Evolutionary conservation across 306 rosid species (phyloP), one percentile per base, ranked within the genome.

Genomic region (Mimosa pudica): DNA sequence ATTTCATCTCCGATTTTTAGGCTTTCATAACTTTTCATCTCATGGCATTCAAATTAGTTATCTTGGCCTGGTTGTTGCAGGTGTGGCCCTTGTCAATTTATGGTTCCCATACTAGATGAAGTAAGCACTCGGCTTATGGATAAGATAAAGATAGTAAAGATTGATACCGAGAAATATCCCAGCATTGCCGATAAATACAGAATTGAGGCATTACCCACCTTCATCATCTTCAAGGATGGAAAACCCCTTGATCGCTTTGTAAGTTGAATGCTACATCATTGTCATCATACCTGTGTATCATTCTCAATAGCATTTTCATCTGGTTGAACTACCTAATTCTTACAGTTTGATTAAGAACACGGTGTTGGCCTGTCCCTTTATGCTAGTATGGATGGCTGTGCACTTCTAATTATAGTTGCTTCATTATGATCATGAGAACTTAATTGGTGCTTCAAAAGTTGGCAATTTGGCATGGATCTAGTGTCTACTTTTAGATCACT

Each of bases 71-170:
- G 38, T 79, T 83, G 0, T 24, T 70, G 32, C 88, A 95, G 99
- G 99, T 95, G 99, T 55, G 99, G 99, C 79, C 99, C 99, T 73
- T 95, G 99, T 86, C 99, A 95, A 72, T 90, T 88, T 64, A 95
- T 95, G 99, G 92, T 82, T 82, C 98, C 99, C 5, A 78, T 93
- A 42, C 98, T 95, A 55, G 67, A 91, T 41, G 92, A 95, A 84
- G 99, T 95, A 10, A 85, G 96, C 77, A 41, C 87, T 46, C 76
- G 80, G 8, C 89, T 95, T 77, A 70, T 60, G 30, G 98, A 90
- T 77, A 89, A 82, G 84, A 83, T 93, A 69, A 92, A 88, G 85
- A 89, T 95, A 46, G 94, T 93, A 57, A 95, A 95, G 90, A 91
- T 95, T 64, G 98, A 95, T 79, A 95, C 99, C 1, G 99, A 95